Percentiles rank a stretch among this genome's conserved stretches.
Conservation (phyloP, 2,329 filamentous ascomycete genomes). For the Cephalotrichum gorgonifer region DNA sequence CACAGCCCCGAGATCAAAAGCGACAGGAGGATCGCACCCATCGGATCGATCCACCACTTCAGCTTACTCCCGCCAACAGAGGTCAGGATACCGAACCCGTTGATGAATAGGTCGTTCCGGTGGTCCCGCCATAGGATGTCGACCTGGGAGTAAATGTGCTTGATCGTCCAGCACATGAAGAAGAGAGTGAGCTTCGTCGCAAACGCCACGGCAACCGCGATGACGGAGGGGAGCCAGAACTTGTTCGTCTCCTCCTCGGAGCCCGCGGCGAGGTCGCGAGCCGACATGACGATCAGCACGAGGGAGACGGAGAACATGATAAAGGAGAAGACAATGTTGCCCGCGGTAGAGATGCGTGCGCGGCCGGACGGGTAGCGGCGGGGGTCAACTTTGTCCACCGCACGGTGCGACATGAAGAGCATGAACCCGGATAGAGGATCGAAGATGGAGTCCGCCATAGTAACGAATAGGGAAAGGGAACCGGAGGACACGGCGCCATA, state of each 20-base stretch:
- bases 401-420: constrained; percentile 76
- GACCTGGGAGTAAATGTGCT: constrained; percentile 85
- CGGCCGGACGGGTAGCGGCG: constrained; percentile 85
- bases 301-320: constrained; percentile 89
- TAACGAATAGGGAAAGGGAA: constrained; percentile 94
- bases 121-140: constrained; percentile 94
- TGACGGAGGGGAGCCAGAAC: constrained; percentile 74
- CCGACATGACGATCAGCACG: constrained; percentile 84
- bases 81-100: constrained; percentile 84
- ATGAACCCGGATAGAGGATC: constrained; percentile 85
- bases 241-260: constrained; percentile 40
- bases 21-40: constrained; percentile 79
- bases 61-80: constrained; percentile 86
- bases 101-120: constrained; percentile 94
- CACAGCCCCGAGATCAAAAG: constrained; percentile 69
- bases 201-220: constrained; percentile 79
- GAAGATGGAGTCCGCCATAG: constrained; percentile 92
- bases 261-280: constrained; percentile 53
- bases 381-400: constrained; percentile 77
- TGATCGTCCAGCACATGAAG: constrained; percentile 82
- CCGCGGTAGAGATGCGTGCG: constrained; percentile 86
- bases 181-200: constrained; percentile 74
- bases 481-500: constrained; percentile 80
- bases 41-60: constrained; percentile 88
- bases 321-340: constrained; percentile 94